Evolutionary conservation across 192 early-diverging fungal species (phyloP).

Genomic region (Kickxella alabastrina): DNA sequence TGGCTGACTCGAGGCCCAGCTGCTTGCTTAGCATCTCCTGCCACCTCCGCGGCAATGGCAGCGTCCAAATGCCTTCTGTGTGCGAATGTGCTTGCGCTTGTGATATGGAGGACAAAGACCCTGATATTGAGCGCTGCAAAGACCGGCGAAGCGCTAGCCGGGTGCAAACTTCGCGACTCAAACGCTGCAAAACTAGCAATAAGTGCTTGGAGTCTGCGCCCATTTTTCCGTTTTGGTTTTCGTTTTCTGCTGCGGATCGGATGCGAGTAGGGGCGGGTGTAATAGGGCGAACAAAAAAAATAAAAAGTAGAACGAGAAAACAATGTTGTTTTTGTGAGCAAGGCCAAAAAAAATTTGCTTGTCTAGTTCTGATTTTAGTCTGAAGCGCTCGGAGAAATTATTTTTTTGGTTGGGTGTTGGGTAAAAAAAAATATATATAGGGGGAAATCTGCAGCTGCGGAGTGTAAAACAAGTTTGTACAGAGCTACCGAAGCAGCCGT

Average conservation of each 20-base stretch:
- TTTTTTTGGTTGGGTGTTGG: too few relatives aligned
- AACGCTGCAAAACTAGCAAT: conserved; percentile 24
- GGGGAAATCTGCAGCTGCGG: too few relatives aligned
- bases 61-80: not conserved
- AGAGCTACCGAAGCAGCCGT: too few relatives aligned
- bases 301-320: not conserved
- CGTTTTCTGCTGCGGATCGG: not conserved
- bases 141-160: conserved; percentile 15
- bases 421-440: not conserved
- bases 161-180: conserved; percentile 19
- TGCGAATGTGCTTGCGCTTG: too few relatives aligned
- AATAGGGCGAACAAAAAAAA: not conserved
- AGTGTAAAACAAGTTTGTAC: too few relatives aligned
- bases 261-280: not conserved
- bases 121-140: not conserved
- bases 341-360: not conserved
- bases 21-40: too few relatives aligned
- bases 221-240: conserved; percentile 6
- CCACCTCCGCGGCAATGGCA: not conserved
- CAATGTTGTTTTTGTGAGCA: not conserved
- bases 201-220: conserved; percentile 42
- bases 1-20: too few relatives aligned
- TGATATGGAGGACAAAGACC: not conserved
- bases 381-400: too few relatives aligned
- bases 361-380: too few relatives aligned